Evolutionary conservation across 768 basidiomycete genomes (phyloP).

Genomic region (Gautieria morchelliformis): DNA sequence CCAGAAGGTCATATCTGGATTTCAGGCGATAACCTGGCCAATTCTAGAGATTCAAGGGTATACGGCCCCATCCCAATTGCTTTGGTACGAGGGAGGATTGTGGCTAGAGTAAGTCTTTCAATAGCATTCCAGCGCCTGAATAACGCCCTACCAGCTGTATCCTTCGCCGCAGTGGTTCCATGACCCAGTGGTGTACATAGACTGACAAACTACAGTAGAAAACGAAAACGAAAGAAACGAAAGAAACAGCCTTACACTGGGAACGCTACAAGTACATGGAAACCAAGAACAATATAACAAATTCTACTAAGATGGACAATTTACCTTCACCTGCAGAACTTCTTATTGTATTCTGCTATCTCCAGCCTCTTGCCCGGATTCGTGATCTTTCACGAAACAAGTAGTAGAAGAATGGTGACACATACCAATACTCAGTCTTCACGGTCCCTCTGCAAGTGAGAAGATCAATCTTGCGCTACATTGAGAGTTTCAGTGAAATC

Average conservation of each 20-base stretch:
- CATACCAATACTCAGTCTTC: conserved; percentile 7
- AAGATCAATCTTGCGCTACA: conserved; percentile 11
- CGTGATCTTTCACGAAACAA: background rate
- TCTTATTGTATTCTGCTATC: conserved; percentile 10
- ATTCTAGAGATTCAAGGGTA: conserved; percentile 10
- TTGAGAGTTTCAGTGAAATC: background rate
- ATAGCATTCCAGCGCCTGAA: too few relatives aligned
- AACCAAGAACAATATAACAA: too few relatives aligned
- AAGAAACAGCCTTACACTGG: too few relatives aligned
- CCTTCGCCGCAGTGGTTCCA: background rate
- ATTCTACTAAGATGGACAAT: too few relatives aligned
- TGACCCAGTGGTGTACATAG: background rate
- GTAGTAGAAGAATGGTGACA: background rate
- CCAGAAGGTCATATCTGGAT: conserved; percentile 89
- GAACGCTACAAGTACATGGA: too few relatives aligned
- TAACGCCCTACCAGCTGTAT: background rate
- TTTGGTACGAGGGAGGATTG: conserved; percentile 58
- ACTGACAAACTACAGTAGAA: background rate
- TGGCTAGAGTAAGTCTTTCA: conserved; percentile 44
- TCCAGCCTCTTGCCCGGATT: conserved; percentile 10
- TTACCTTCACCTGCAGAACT: too few relatives aligned
- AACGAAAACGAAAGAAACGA: too few relatives aligned
- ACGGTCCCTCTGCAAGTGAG: conserved; percentile 8
- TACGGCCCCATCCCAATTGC: conserved; percentile 30
- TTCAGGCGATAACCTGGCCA: conserved; percentile 76